A percentile compares a stretch with the other conserved stretches of the same genome.
phyloP scores from a whole-genome alignment of 768 basidiomycete species.

The Trametes coccinea region DNA sequence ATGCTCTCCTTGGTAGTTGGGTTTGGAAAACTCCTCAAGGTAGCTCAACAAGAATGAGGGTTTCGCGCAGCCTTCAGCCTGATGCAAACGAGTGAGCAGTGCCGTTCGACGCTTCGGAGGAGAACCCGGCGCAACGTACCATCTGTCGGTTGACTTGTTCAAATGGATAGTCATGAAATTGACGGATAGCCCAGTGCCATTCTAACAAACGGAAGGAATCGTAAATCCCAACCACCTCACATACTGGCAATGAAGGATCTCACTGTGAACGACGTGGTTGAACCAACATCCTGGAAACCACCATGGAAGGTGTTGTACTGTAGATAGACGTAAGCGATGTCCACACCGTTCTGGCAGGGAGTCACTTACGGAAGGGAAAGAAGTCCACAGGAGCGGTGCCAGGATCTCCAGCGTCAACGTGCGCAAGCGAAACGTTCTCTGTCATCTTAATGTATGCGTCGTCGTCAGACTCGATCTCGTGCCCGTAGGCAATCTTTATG shows the following conservation, averaged over 20 bases:
- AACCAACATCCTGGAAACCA: constrained; percentile 25
- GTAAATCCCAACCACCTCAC: no score
- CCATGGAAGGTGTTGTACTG: constrained; percentile 22
- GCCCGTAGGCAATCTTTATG: constrained; percentile 25
- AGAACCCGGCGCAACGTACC: background rate
- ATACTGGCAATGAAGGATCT: background rate
- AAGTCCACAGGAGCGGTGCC: constrained; percentile 21
- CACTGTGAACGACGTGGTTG: constrained; percentile 23
- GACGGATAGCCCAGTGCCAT: constrained; percentile 16
- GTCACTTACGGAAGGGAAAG: constrained; percentile 17
- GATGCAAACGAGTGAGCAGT: background rate
- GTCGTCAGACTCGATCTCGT: constrained; percentile 13
- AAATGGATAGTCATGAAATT: constrained; percentile 20
- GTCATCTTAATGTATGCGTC: constrained; percentile 23
- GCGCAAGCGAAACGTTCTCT: constrained; percentile 20
- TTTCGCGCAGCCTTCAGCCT: constrained; percentile 12
- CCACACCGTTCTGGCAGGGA: background rate
- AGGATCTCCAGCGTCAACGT: constrained; percentile 19
- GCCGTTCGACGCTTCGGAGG: background rate
- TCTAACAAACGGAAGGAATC: background rate
- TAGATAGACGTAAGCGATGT: background rate
- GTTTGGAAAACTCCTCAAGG: constrained; percentile 19
- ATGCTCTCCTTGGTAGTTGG: constrained; percentile 16
- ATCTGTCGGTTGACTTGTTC: constrained; percentile 18
- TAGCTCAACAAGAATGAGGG: constrained; percentile 17